phyloP scores from a whole-genome alignment of 148 eudicot genomes.

The Amaranthus cruentus region DNA sequence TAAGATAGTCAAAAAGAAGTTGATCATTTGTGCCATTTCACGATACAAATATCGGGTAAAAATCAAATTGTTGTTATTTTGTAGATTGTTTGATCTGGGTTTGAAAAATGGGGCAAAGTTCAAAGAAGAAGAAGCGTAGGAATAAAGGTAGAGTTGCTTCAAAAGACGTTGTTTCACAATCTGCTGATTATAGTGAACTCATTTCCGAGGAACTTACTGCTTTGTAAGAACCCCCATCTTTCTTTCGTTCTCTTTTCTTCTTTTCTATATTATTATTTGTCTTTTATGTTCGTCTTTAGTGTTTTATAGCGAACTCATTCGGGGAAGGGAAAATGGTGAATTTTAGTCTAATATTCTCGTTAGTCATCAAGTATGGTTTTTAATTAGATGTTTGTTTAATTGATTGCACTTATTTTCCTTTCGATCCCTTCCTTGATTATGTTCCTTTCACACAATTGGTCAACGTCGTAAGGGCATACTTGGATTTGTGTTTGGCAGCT shows the following conservation, averaged over 20 bases:
- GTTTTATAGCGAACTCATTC: neutral
- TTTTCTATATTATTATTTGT: neutral
- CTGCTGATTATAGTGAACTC: constrained; percentile 45
- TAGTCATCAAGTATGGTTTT: neutral
- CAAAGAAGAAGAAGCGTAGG: constrained; percentile 88
- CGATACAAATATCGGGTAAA: neutral
- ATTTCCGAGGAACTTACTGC: constrained; percentile 83
- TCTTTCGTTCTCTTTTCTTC: neutral
- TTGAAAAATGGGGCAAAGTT: constrained; percentile 54
- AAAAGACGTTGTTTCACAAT: constrained; percentile 52
- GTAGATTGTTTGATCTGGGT: constrained; percentile 11
- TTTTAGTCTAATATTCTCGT: neutral
- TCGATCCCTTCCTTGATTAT: too few relatives aligned
- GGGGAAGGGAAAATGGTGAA: neutral
- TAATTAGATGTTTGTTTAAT: neutral
- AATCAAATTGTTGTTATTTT: neutral
- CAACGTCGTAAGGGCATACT: too few relatives aligned
- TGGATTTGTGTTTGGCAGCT: too few relatives aligned
- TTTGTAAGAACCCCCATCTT: constrained; percentile 39
- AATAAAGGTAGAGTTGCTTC: constrained; percentile 52
- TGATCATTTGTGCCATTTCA: too few relatives aligned
- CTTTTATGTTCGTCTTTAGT: neutral
- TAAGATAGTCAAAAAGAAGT: too few relatives aligned
- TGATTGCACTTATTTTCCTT: too few relatives aligned
- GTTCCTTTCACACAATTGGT: too few relatives aligned